Evolutionary conservation across 345 rosid species (phyloP), one percentile per base, ranked within the genome.

Genomic region (Sonneratia alba): DNA sequence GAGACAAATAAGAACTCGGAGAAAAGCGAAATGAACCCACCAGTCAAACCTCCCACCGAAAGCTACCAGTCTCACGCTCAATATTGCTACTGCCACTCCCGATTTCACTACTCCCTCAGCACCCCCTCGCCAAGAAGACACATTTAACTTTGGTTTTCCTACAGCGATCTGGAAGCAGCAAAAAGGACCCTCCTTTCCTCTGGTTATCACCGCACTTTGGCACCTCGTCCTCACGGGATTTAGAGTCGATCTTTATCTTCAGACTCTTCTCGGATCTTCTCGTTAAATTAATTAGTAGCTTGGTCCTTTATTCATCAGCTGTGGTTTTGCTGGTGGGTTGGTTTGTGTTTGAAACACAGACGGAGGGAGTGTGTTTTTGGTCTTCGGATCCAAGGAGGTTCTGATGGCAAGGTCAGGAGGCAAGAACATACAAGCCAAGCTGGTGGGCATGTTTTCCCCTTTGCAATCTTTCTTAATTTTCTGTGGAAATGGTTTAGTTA

Each of bases 371-470:
- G 75, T 8, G 68, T 15, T 18, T 21, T 56, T 19, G 57, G 57
- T 53, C 22, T 53, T 53, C 51, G 15, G 32, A n/a, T 56, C 37
- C 3, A 36, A 61, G 18, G 37, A 61, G 66, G 36, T 9, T 61
- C 37, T 10, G 19, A 83, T 85, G 92, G 86, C 85, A 3, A 81
- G 88, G 69, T 78, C 85, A 0, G 77, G 88, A 76, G 85, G 77
- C 85, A 90, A 81, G 79, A 90, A 86, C 83, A 83, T 85, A 72
- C 96, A 90, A 82, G 92, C 92, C 83, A 90, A 90, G 84, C 92
- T 90, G 96, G 96, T 90, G 81, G 91, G 89, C 86, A 90, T 77
- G 87, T 83, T 78, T 79, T 82, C 71, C 82, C 78, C 59, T 81
- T 75, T 53, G 67, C 55, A 24, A 59, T 56, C 72, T 69, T 34